Evolutionary conservation across 495 filamentous ascomycete genomes (phyloP), one percentile per base, ranked within the genome.

Genomic region (Bathelium albidoporum): DNA sequence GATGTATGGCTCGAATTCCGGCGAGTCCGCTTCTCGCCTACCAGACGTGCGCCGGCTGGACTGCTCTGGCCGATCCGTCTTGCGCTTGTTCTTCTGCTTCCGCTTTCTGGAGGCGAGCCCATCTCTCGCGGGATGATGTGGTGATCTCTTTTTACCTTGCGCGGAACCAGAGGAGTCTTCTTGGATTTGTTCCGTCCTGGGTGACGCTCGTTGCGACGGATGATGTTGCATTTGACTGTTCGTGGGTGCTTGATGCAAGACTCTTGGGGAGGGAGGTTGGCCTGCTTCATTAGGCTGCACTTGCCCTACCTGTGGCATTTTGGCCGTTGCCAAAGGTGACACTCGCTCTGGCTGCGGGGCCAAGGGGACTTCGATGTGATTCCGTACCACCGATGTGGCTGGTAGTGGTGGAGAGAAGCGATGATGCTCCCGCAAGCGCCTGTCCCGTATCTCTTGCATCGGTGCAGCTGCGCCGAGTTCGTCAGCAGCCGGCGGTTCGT

Each of bases 321-420:
- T 87, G 49, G 84, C 76, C 31, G 80, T 79, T 26, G 87, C 85
- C 55, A 94, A 72, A 10, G 89, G 89, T 22, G 91, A 91, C 24
- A 94, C 87, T 66, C 89, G 84, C 34, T 87, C 85, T 32, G 91
- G 91, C 64, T 89, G 89, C 41, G 91, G 91, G 60, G 20, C 59
- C 64, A 60, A 18, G 49, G 36, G 62, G 41, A 65, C 10, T 68
- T 64, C 31, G 59, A 43, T 14, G 66, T 66, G 45, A 68, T 70
- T 59, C 67, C 66, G 49, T 7, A 55, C 49, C 29, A 55, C 49
- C 29, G 49, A 26, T 55, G 22, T 29, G 20, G 49, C 49, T 9
- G n/a, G n/a, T 24, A 55, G 5, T 55, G 49, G 49, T 24, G 49
- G 49, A 55, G 49, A 55, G 29, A 55, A 9, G 24, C 24, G 49